Base-by-base conservation (phyloP, 2,329 filamentous ascomycete genomes). In the Cercospora sp. region DNA sequence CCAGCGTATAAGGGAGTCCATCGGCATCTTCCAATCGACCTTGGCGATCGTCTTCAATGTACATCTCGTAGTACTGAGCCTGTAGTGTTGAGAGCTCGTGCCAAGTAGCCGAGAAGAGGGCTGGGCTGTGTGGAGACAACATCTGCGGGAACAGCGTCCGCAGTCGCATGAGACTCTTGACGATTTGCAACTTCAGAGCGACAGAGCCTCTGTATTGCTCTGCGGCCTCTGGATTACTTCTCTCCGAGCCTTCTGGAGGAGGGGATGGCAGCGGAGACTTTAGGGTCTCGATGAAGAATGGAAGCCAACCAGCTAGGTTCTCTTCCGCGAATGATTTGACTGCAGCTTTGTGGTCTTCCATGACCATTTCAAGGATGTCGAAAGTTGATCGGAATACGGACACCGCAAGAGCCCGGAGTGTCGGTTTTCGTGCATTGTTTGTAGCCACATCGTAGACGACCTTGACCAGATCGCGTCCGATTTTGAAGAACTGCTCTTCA, bases 281-380 rank as follows among this genome's bases (percentile, higher is more conserved):
- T 78, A 98, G 84, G 8, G 91, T 88, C 45, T 87, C 86, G 73
- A 93, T 85, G 82, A 98, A 95, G 83, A 97, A 97, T 4, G 94
- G 92, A 70, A 92, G 90, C 95, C 95, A 99, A 61, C 88, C 87
- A 6, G 61, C 71, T 60, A 98, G 85, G 0, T 93, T 89, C 76
- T 97, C 91, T 69, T 97, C 92, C 63, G 94, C 93, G 78, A 99
- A 99, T 1, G 85, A 86, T 80, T 92, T 95, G 69, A 98, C 93
- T 65, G 92, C 92, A 67, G 87, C 86, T 75, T 92, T 91, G 80
- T 98, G 92, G 73, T 97, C 92, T 73, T 97, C 94, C 84, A 97
- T 91, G 72, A 98, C 91, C 88, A 97, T 97, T 81, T 98, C 93
- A 82, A 99, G 88, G 66, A 95, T 92, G 78, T 98, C 93, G 79